A percentile compares a stretch with the other conserved stretches of the same genome.
Evolutionary conservation across 2,329 filamentous ascomycete species (phyloP).

Genomic region (Pseudogymnoascus verrucosus): DNA sequence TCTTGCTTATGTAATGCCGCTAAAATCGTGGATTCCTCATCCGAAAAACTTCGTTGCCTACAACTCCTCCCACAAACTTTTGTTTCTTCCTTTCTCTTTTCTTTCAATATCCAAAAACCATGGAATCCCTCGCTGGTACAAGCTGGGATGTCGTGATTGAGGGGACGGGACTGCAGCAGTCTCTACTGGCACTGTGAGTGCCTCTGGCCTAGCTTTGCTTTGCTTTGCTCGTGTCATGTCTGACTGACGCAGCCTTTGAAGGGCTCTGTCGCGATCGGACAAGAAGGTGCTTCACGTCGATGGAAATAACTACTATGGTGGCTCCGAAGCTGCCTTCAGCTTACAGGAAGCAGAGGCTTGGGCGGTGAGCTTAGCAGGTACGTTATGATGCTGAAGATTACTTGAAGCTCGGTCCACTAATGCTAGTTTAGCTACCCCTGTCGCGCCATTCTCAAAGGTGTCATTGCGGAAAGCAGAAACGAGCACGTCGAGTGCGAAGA

Average conservation of each 20-base stretch:
- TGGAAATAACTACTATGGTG: conserved; percentile 80
- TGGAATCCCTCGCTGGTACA: conserved; percentile 69
- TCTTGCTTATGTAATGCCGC: conserved; percentile 11
- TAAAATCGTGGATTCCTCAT: conserved; percentile 6
- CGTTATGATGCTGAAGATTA: not conserved
- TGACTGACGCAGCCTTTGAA: conserved; percentile 67
- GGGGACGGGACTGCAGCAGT: conserved; percentile 71
- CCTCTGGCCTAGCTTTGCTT: conserved; percentile 8
- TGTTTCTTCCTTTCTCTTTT: conserved; percentile 10
- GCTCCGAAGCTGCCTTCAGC: conserved; percentile 75
- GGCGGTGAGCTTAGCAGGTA: conserved; percentile 42
- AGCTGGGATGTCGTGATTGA: conserved; percentile 73
- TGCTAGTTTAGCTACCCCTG: conserved; percentile 11
- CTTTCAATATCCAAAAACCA: conserved; percentile 30
- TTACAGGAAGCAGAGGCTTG: conserved; percentile 74
- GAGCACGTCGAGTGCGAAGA: conserved; percentile 29
- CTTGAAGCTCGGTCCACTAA: not conserved
- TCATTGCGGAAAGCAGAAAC: conserved; percentile 20
- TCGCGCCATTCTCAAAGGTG: conserved; percentile 23
- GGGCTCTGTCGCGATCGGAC: conserved; percentile 82
- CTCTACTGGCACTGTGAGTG: conserved; percentile 66
- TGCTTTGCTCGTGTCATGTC: conserved; percentile 37
- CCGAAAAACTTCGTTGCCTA: conserved; percentile 7
- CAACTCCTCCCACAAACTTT: conserved; percentile 19
- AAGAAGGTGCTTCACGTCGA: conserved; percentile 91